Base-by-base conservation (phyloP, 768 basidiomycete genomes). In the Cystoderma amianthinum region DNA sequence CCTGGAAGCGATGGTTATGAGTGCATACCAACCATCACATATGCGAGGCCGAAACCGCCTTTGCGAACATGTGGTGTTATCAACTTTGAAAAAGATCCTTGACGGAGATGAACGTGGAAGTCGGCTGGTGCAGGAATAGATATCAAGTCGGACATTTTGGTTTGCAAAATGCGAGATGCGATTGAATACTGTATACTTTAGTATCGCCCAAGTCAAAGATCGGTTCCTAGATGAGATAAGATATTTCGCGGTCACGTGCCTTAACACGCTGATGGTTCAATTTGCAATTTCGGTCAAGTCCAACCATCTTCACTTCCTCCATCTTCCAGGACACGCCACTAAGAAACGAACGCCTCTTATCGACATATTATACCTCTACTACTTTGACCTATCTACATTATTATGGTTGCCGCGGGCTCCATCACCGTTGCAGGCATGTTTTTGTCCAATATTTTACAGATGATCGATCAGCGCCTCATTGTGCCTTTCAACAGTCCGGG, bases 101-200 rank as follows among this genome's bases (percentile, higher is more conserved):
- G 91, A 32, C 96, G 80, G 20, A 99, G 80, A 61, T 99, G 95
- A 50, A 97, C 94, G 68, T 99, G 96, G 56, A 96, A 95, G 68
- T 93, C 91, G 22, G 88, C 85, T 12, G 91, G 89, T 2, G 85
- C 78, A 11, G 63, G 47, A 30, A 84, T 58, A 10, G 67, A 56
- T 48, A 81, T 64, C 32, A 30, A 9, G 7, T 35, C 28, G 23
- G 28, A 18, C 41, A 42, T 42, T 34, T 20, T 19, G 41, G 10
- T 23, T 20, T 42, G 15, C 15, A 22, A 19, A 16, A 15, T 6
- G 22, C 15, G 23, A 19, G 38, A 21, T 39, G 15, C n/a, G n/a
- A n/a, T n/a, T n/a, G n/a, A n/a, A n/a, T n/a, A n/a, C n/a, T n/a
- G n/a, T n/a, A n/a, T n/a, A n/a, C n/a, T n/a, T n/a, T n/a, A n/a